Percentiles rank a stretch among this genome's conserved stretches.
Conservation (phyloP, 2,329 filamentous ascomycete species). For the Bipolaris sorokiniana region DNA sequence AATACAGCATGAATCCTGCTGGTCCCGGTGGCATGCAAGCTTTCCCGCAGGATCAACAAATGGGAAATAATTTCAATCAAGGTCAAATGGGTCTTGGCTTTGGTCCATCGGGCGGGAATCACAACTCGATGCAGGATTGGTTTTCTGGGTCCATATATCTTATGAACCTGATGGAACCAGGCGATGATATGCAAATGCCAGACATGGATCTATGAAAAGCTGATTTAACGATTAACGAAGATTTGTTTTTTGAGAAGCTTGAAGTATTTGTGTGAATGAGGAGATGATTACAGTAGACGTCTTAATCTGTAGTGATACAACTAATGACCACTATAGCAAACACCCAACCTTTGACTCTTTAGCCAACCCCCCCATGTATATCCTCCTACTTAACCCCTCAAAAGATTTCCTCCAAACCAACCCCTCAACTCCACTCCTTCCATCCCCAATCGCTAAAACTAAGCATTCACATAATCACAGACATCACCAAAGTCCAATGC, state of each 20-base stretch:
- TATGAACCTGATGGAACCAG: slow-evolving; percentile 65
- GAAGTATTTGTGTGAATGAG: too few species aligned
- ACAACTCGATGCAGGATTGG: slow-evolving; percentile 66
- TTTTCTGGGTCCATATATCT: slow-evolving; percentile 70
- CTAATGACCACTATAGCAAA: too few species aligned
- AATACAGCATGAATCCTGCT: slow-evolving; percentile 11
- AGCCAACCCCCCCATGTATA: too few species aligned
- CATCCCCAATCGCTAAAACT: too few species aligned
- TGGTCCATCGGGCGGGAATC: slow-evolving; percentile 20
- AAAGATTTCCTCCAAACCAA: too few species aligned
- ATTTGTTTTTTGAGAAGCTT: too few species aligned
- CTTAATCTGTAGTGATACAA: background rate
- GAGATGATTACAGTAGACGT: background rate
- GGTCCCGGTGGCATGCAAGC: slow-evolving; percentile 13
- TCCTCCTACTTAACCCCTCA: too few species aligned
- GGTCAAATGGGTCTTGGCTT: slow-evolving; percentile 16
- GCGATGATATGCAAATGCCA: slow-evolving; percentile 57
- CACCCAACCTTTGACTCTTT: too few species aligned
- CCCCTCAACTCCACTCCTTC: too few species aligned
- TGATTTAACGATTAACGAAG: background rate
- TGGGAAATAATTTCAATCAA: background rate
- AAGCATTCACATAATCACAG: too few species aligned
- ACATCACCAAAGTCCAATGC: background rate
- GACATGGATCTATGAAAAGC: slow-evolving; percentile 26
- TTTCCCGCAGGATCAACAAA: slow-evolving; percentile 10